These are phyloP conservation scores for Zymoseptoria crescenta DNA, from an alignment of 2,329 filamentous ascomycete species.

Conservation along the genomic window DNA sequence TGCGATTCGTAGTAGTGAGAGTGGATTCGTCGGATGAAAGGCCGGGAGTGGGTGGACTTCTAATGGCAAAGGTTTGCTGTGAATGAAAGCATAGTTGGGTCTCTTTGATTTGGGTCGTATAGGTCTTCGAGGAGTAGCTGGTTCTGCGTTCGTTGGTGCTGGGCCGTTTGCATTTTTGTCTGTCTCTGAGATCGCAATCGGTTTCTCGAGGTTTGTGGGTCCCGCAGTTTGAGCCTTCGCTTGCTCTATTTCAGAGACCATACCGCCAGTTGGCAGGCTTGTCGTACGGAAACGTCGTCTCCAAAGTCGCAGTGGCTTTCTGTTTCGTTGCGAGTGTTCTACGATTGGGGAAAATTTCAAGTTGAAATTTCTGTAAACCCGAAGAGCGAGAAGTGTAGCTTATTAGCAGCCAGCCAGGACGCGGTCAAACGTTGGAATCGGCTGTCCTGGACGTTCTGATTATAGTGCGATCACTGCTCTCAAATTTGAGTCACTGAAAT, in stretches of 20 bases:
- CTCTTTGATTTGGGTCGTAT: slow-evolving; percentile 18
- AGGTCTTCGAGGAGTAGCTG: slow-evolving; percentile 13
- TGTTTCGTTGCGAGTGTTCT: neutral
- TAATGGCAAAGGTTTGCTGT: slow-evolving; percentile 72
- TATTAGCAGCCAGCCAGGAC: neutral
- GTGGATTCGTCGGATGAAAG: slow-evolving; percentile 85
- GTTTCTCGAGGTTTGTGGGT: neutral
- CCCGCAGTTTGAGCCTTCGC: neutral
- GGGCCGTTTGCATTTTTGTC: neutral
- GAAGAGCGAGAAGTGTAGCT: neutral
- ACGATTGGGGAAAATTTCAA: neutral
- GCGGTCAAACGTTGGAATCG: neutral
- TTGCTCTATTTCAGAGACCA: neutral
- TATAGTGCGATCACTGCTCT: neutral
- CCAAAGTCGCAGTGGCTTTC: neutral
- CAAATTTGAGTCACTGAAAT: neutral
- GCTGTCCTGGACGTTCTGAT: neutral
- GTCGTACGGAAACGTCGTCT: neutral
- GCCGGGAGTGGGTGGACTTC: slow-evolving; percentile 74
- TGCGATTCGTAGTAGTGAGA: slow-evolving; percentile 75
- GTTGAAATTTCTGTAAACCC: neutral
- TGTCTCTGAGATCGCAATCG: neutral
- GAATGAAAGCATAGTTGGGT: slow-evolving; percentile 66
- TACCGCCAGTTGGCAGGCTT: neutral
- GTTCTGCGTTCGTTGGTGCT: neutral